phyloP scores from a whole-genome alignment of 495 filamentous ascomycete species.

The Aspergillus coremiiformis region DNA sequence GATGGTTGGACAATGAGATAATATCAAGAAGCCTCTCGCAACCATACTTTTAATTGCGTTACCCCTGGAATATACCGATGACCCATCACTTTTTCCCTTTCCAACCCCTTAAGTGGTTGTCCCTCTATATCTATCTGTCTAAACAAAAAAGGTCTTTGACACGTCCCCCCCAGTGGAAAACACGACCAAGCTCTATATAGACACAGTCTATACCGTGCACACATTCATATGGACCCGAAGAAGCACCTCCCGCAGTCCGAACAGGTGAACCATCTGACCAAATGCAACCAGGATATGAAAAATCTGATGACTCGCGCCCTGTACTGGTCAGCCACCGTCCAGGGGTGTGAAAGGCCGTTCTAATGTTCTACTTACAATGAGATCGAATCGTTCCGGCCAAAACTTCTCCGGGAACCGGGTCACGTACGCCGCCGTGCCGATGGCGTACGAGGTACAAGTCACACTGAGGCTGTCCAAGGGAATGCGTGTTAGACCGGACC shows the following conservation, averaged over 20 bases:
- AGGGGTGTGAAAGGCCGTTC: background rate
- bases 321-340: background rate
- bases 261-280: background rate
- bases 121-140: too few species aligned
- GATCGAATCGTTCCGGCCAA: background rate
- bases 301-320: background rate
- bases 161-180: too few species aligned
- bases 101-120: too few species aligned
- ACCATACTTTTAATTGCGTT: too few species aligned
- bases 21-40: too few species aligned
- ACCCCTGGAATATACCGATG: too few species aligned
- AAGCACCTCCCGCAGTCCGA: background rate
- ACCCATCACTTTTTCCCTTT: too few species aligned
- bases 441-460: background rate
- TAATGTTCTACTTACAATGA: background rate
- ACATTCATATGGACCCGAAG: background rate
- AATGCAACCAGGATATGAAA: background rate
- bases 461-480: background rate
- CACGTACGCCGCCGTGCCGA: background rate
- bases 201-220: too few species aligned
- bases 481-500: background rate
- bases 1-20: too few species aligned
- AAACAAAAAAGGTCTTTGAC: too few species aligned
- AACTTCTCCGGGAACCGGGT: slow-evolving; percentile 1
- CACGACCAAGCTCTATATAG: too few species aligned